Percentiles rank a stretch among this genome's conserved stretches.
These are phyloP conservation scores for Fusarium chuoi DNA, from an alignment of 2,329 filamentous ascomycete genomes.

Conservation along the genomic window DNA sequence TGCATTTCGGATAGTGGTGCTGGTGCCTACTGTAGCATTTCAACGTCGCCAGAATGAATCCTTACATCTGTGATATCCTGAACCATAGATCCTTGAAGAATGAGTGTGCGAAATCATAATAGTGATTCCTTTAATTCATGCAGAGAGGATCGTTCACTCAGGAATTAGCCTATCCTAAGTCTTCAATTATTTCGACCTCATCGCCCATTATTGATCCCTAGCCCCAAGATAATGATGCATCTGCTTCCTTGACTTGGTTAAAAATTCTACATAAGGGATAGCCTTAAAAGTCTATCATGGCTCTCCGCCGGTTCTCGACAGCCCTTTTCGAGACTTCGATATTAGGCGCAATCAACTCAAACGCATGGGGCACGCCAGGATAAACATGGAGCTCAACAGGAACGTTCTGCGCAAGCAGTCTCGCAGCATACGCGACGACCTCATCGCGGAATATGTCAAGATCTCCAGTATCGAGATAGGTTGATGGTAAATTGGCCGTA, in stretches of 20 bases:
- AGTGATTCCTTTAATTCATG: too few species aligned
- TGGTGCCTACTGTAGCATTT: too few species aligned
- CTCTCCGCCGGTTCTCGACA: neutral
- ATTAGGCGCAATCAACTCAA: neutral
- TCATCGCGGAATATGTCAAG: neutral
- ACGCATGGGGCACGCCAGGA: neutral
- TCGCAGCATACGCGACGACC: neutral
- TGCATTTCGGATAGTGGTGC: too few species aligned
- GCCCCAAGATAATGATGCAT: too few species aligned
- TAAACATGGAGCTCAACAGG: neutral
- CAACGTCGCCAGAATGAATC: too few species aligned
- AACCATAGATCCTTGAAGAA: too few species aligned
- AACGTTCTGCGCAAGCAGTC: neutral
- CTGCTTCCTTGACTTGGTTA: neutral
- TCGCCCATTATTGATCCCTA: too few species aligned
- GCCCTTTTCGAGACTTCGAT: neutral
- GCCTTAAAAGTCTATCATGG: neutral
- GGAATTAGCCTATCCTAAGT: too few species aligned
- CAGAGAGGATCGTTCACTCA: too few species aligned
- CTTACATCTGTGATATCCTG: too few species aligned
- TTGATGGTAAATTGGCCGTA: neutral
- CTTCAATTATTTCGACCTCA: too few species aligned
- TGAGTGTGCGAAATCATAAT: too few species aligned
- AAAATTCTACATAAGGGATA: rapidly evolving
- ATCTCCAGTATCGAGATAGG: neutral